These are phyloP conservation scores for Suillus luteus DNA, from an alignment of 768 basidiomycete species.

Conservation along the genomic window DNA sequence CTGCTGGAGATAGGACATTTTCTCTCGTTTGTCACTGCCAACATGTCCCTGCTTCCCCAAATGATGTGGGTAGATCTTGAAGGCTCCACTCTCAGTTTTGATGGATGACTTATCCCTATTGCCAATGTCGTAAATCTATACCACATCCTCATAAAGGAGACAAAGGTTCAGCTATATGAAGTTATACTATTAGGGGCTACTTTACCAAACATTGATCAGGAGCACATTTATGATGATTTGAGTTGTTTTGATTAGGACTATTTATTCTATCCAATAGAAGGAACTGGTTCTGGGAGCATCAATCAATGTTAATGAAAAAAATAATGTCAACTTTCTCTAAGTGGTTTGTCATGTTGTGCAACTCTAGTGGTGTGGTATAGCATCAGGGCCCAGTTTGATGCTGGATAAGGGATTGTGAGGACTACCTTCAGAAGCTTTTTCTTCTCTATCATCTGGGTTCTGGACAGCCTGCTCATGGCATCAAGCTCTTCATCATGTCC, in stretches of 20 bases:
- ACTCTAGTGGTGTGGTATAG: background rate
- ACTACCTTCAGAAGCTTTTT: background rate
- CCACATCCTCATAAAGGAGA: background rate
- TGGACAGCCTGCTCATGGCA: background rate
- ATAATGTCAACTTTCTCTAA: background rate
- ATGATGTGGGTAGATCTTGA: slow-evolving; percentile 1
- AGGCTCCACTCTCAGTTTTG: background rate
- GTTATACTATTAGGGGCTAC: background rate
- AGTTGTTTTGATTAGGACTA: background rate
- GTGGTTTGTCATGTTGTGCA: background rate
- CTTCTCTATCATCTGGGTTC: background rate
- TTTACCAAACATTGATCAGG: background rate
- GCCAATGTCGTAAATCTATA: background rate
- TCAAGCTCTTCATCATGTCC: background rate
- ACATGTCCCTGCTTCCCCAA: background rate
- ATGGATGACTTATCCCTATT: background rate
- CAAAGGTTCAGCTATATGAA: background rate
- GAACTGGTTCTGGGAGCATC: background rate
- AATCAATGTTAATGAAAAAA: background rate
- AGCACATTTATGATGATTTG: background rate
- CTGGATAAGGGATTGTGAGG: background rate
- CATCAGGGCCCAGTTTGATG: background rate
- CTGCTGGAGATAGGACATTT: background rate
- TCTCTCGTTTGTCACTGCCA: background rate
- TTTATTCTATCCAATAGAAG: background rate